Base-by-base conservation (phyloP, 306 rosid genomes). In the Quercus dentata region DNA sequence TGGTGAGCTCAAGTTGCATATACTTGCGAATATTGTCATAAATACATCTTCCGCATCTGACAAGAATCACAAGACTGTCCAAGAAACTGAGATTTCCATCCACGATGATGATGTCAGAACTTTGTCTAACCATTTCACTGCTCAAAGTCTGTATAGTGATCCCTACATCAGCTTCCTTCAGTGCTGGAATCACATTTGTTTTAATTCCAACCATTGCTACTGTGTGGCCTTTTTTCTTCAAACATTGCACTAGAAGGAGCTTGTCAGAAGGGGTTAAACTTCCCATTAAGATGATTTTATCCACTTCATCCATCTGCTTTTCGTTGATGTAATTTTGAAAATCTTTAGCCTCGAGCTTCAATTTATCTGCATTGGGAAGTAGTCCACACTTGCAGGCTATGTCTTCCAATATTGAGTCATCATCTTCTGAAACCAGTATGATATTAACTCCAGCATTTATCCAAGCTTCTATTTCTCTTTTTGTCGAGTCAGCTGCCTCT, bases 121-220 rank as follows among this genome's bases (percentile, higher is more conserved):
- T 56, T 31, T 76, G 56, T 3, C 27, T 55, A 2, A 20, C 55
- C 41, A 77, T 76, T n/a, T 72, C 59, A 61, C 81, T 76, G 73
- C 67, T 35, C 10, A 25, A n/a, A 56, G 31, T 18, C 9, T 67
- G 81, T 52, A 63, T 59, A 6, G 44, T 35, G 20, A 76, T 38
- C 23, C 78, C 74, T 46, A 81, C 81, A 54, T 76, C 28, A 19
- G 85, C 85, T 76, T 82, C 82, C 56, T 56, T 82, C 6, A 77
- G 71, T 5, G 46, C 11, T 17, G 85, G 76, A 78, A 49, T 33
- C 28, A 73, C 79, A 5, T 31, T 56, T 46, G 79, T 56, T 44
- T 51, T 72, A 23, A 6, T 38, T n/a, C 79, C 85, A 20, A 73
- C 46, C 35, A 58, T 61, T 46, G 69, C 79, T 2, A 82, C 79